Evolutionary conservation across 2,329 filamentous ascomycete species (phyloP), one percentile per base, ranked within the genome.

Genomic region (Penicillium sp.): DNA sequence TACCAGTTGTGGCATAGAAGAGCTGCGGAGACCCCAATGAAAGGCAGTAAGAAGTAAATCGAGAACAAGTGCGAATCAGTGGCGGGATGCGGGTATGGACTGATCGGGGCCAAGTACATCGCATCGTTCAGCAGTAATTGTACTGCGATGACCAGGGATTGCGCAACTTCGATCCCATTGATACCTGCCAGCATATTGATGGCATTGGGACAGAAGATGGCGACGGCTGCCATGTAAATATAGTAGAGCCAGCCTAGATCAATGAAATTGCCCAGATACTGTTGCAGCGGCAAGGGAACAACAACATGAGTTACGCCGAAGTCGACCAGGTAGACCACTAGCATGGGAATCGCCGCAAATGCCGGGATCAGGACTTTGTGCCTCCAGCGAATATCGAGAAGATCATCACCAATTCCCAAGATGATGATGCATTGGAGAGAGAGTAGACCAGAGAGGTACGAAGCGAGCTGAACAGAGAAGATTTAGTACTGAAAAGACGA

Each of bases 181-280:
- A 98, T 88, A n/a, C 93, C 93, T 0, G 93, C 93, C n/a, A 98
- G 77, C 73, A 98, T 98, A 76, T 98, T 98, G 80, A 98, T 98
- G 69, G 89, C 90, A 73, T 98, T 97, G 5, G 93, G 90, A 59
- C 90, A 95, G 75, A 98, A 98, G 69, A 98, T 98, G 66, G 91
- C 88, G 58, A 98, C 81, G 48, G 87, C 85, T 45, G 89, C 88
- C 93, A 98, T 98, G 77, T 97, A 98, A 63, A 85, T 74, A 73
- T 98, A 98, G 79, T 98, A 98, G 48, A 88, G 73, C 66, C 81
- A 71, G 29, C 85, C 86, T 6, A 97, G 81, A 66, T 97, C 84
- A 66, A 97, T 78, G 42, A 96, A 80, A 58, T 88, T 82, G 29
- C 90, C 90, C 7, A 96, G 76, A 63, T 93, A 94, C 12, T 83